Percentiles rank a stretch among this genome's conserved stretches.
Evolutionary conservation across 108 stramenopile species (phyloP).

Genomic region (Fistulifera solaris): DNA sequence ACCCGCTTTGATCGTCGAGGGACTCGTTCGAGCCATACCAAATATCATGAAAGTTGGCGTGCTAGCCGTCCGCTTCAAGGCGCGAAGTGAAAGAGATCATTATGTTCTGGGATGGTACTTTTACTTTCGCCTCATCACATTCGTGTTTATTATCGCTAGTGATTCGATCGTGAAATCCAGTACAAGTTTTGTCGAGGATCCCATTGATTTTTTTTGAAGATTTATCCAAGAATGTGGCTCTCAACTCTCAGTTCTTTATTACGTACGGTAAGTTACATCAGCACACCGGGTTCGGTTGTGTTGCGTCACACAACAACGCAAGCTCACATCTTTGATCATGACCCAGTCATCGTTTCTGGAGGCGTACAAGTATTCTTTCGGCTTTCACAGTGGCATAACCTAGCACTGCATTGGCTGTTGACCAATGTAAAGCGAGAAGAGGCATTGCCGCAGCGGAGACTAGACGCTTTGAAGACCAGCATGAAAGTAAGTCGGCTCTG

Average conservation of each 20-base stretch:
- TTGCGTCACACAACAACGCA: too few species aligned
- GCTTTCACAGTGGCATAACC: slow-evolving; percentile 11
- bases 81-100: slow-evolving; percentile 19
- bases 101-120: slow-evolving; percentile 21
- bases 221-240: slow-evolving; percentile 6
- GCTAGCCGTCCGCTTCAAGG: slow-evolving; percentile 41
- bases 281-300: too few species aligned
- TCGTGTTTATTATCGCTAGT: slow-evolving; percentile 13
- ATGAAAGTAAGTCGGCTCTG: neutral
- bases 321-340: too few species aligned
- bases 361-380: slow-evolving; percentile 9
- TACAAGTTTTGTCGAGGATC: slow-evolving; percentile 6
- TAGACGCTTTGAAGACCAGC: slow-evolving; percentile 2
- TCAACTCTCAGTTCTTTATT: slow-evolving; percentile 11
- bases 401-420: slow-evolving; percentile 3
- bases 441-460: slow-evolving; percentile 12
- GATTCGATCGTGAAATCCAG: slow-evolving; percentile 8
- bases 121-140: slow-evolving; percentile 10
- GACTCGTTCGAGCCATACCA: slow-evolving; percentile 32
- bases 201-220: slow-evolving; percentile 6
- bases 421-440: slow-evolving; percentile 12
- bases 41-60: slow-evolving; percentile 21
- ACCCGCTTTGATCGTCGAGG: slow-evolving; percentile 27
- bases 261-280: slow-evolving; percentile 8
- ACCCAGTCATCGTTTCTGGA: slow-evolving; percentile 10